phyloP scores from a whole-genome alignment of 305 asterid species.

The Solanum hybrid region DNA sequence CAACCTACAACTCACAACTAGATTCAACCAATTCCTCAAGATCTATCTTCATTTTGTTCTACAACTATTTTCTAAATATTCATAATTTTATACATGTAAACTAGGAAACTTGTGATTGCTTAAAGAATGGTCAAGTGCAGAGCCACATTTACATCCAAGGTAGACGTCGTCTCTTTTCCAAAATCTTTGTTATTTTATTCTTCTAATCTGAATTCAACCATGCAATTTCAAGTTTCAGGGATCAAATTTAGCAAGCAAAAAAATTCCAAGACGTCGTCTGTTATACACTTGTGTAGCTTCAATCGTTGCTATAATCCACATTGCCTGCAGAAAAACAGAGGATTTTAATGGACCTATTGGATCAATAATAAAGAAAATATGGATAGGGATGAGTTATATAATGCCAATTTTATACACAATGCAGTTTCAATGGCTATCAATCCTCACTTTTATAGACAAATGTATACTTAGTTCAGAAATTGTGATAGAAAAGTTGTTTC shows the following conservation, averaged over 20 bases:
- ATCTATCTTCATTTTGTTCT: background rate
- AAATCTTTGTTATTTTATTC: background rate
- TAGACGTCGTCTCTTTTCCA: background rate
- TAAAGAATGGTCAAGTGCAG: background rate
- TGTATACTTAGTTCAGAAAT: slow-evolving; percentile 22
- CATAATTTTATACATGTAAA: background rate
- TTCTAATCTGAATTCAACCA: background rate
- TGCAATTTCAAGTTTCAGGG: slow-evolving; percentile 6
- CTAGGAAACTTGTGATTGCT: background rate
- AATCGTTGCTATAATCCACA: slow-evolving; percentile 27
- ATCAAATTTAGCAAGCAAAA: background rate
- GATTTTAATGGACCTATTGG: slow-evolving; percentile 34
- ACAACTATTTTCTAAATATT: background rate
- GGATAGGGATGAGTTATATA: background rate
- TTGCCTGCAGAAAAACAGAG: slow-evolving; percentile 22
- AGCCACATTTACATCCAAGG: background rate
- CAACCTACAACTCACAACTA: background rate
- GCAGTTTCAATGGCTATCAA: slow-evolving; percentile 24
- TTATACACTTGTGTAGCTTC: slow-evolving; percentile 43
- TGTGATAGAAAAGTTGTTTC: slow-evolving; percentile 30
- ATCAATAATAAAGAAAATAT: slow-evolving; percentile 16
- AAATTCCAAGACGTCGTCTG: slow-evolving; percentile 37
- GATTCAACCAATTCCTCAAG: background rate
- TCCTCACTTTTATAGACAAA: slow-evolving; percentile 38
- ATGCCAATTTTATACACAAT: slow-evolving; percentile 23